These are phyloP conservation scores for Cercospora sesami DNA, from an alignment of 2,329 filamentous ascomycete genomes.

Conservation along the genomic window DNA sequence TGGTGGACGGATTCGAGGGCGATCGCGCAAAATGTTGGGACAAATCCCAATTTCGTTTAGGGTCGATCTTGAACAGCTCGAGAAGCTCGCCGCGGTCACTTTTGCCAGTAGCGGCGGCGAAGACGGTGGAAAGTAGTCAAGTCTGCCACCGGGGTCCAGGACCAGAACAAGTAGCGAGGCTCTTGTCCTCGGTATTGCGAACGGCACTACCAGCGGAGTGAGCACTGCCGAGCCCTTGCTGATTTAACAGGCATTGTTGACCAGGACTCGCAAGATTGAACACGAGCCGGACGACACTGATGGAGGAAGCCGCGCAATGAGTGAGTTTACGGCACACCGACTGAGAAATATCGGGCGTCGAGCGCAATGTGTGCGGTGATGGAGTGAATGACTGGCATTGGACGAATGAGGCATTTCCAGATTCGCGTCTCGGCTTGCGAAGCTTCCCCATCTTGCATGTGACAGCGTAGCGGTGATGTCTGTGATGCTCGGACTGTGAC, in stretches of 20 bases:
- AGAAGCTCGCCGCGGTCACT: slow-evolving; percentile 1
- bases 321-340: not conserved
- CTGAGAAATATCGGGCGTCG: not conserved
- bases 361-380: not conserved
- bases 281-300: not conserved
- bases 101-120: not conserved
- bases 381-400: not conserved
- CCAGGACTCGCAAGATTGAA: not conserved
- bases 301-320: not conserved
- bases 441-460: not conserved
- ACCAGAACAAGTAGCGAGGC: not conserved
- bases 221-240: slow-evolving; percentile 5
- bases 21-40: slow-evolving; percentile 23
- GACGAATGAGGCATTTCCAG: not conserved
- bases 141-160: not conserved
- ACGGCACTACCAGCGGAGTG: slow-evolving; percentile 19
- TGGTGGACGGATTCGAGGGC: slow-evolving; percentile 20
- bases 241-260: not conserved
- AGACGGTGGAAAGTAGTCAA: slow-evolving; percentile 20
- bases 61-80: slow-evolving; percentile 20
- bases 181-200: slow-evolving; percentile 19
- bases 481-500: not conserved
- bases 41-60: slow-evolving; percentile 27
- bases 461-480: not conserved
- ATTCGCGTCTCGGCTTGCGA: not conserved